Evolutionary conservation across 163 green algal genomes (phyloP).

Genomic region (Scenedesmus sp.): DNA sequence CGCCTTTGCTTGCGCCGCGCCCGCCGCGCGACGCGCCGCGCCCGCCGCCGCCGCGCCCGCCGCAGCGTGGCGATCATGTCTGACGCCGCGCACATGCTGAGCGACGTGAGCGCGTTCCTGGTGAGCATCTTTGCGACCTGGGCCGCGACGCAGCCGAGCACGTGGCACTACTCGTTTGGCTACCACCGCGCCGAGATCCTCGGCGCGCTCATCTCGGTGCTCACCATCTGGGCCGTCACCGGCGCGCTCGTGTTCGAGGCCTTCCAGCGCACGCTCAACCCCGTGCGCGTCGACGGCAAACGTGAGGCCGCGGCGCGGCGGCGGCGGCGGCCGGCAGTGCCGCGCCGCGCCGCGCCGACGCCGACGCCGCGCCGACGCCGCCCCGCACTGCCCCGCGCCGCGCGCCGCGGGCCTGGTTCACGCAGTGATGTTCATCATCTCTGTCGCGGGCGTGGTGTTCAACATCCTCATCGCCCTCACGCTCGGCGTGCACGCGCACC

Average conservation of each 20-base stretch:
- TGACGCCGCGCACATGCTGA: slow-evolving; percentile 95
- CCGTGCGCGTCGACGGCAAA: slow-evolving; percentile 80
- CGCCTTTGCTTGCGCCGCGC: no score
- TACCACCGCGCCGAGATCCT: slow-evolving; percentile 91
- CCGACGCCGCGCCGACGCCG: no score
- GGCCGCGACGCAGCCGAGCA: slow-evolving; percentile 67
- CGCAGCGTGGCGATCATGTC: slow-evolving; percentile 94
- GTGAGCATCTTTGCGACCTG: slow-evolving; percentile 81
- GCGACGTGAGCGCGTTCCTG: slow-evolving; percentile 87
- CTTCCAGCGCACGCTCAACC: slow-evolving; percentile 77
- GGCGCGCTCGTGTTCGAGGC: slow-evolving; percentile 90
- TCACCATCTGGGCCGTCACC: slow-evolving; percentile 87
- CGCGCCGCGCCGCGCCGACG: background rate
- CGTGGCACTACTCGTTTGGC: slow-evolving; percentile 77
- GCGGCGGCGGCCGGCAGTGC: no score
- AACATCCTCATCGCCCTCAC: slow-evolving; percentile 86
- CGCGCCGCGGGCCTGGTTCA: no score
- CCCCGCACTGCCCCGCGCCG: no score
- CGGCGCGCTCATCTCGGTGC: slow-evolving; percentile 85
- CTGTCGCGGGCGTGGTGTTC: slow-evolving; percentile 80
- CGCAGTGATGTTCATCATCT: slow-evolving; percentile 93
- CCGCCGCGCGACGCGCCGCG: no score
- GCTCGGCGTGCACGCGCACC: slow-evolving; percentile 73
- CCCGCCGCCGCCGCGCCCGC: no score
- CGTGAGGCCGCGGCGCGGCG: slow-evolving; percentile 45